Evolutionary conservation across 345 rosid species (phyloP).

Genomic region (Ailanthus altissimus): DNA sequence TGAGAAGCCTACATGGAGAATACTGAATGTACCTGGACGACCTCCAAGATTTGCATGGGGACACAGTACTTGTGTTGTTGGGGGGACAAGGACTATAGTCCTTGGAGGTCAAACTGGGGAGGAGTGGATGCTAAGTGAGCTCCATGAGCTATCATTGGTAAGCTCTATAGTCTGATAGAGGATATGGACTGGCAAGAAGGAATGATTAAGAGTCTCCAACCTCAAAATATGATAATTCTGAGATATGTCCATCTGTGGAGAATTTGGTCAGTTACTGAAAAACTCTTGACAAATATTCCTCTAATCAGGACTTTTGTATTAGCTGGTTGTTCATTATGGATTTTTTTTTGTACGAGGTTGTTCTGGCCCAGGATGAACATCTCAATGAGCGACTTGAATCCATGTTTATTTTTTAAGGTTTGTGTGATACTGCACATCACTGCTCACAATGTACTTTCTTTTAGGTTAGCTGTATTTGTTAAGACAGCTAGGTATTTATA

Average conservation of each 20-base stretch:
- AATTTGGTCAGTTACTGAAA: conserved; percentile 26
- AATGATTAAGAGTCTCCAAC: conserved; percentile 14
- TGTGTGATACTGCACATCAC: conserved; percentile 23
- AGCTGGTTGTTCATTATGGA: conserved; percentile 31
- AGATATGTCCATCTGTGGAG: conserved; percentile 17
- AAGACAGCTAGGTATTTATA: conserved; percentile 33
- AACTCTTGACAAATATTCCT: conserved; percentile 30
- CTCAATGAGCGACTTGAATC: conserved; percentile 32
- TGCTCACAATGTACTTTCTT: conserved; percentile 30
- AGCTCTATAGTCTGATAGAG: conserved; percentile 51
- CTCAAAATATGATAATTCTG: conserved; percentile 16
- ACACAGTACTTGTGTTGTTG: conserved; percentile 89
- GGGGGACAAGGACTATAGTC: conserved; percentile 83
- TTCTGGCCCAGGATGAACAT: conserved; percentile 33
- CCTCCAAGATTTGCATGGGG: conserved; percentile 96
- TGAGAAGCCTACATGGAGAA: conserved; percentile 89
- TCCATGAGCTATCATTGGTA: conserved; percentile 75
- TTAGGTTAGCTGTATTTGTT: conserved; percentile 35
- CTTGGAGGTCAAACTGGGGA: conserved; percentile 93
- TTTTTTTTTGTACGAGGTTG: conserved; percentile 32
- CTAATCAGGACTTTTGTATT: conserved; percentile 25
- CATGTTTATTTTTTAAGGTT: conserved; percentile 30
- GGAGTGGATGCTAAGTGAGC: conserved; percentile 92
- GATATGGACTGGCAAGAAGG: neutral
- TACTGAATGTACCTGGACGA: conserved; percentile 76